Evolutionary conservation across 2,329 filamentous ascomycete genomes (phyloP).

Genomic region (Furcasterigmium furcatum): DNA sequence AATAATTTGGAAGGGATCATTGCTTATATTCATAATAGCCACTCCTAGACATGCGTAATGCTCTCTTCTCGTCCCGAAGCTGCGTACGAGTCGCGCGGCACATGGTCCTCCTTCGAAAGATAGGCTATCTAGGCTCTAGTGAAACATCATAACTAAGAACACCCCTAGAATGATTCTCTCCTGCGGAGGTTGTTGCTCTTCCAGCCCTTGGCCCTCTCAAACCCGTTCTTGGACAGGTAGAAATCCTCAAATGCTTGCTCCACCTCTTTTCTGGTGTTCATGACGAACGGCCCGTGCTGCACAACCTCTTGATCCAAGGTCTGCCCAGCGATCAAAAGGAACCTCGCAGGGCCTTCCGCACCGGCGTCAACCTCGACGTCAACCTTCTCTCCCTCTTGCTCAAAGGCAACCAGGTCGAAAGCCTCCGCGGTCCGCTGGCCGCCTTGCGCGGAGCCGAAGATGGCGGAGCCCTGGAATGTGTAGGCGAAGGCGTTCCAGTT

Average conservation of each 20-base stretch:
- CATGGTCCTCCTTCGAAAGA: no score
- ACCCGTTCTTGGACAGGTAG: slow-evolving; percentile 70
- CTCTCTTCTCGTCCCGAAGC: no score
- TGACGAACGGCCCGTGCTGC: slow-evolving; percentile 81
- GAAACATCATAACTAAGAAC: no score
- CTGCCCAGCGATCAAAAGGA: slow-evolving; percentile 73
- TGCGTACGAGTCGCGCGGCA: no score
- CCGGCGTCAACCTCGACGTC: slow-evolving; percentile 64
- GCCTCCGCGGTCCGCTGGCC: slow-evolving; percentile 53
- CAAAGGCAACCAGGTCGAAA: slow-evolving; percentile 88
- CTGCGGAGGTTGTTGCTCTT: slow-evolving; percentile 60
- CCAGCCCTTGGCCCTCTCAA: slow-evolving; percentile 77
- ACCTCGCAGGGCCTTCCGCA: slow-evolving; percentile 55
- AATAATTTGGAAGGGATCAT: no score
- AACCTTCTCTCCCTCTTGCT: slow-evolving; percentile 71
- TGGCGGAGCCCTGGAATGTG: slow-evolving; percentile 69
- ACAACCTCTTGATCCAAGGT: slow-evolving; percentile 76
- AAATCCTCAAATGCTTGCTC: slow-evolving; percentile 75
- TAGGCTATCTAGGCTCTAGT: no score
- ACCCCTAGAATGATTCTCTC: no score
- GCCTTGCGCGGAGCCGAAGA: slow-evolving; percentile 53
- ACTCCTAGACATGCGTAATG: no score
- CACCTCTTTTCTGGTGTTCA: slow-evolving; percentile 67
- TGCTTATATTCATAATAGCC: no score
- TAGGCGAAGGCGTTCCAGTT: slow-evolving; percentile 93